Conservation (phyloP, 2,329 filamentous ascomycete genomes). For the Aphanocladium album region DNA sequence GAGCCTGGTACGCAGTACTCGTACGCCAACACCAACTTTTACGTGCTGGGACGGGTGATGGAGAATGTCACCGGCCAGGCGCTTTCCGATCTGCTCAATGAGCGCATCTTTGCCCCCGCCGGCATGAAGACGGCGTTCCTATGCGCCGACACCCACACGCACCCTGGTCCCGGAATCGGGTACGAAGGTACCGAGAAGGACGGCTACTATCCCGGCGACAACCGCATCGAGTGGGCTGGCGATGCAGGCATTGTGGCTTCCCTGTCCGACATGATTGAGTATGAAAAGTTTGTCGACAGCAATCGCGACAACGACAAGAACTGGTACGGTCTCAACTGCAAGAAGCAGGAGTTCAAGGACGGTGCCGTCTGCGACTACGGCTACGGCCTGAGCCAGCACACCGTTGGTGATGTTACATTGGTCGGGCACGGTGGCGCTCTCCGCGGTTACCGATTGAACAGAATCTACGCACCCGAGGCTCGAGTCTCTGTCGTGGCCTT, state of each 20-base stretch:
- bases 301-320: conserved; percentile 26
- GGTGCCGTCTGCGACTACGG: conserved; percentile 32
- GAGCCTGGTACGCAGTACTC: conserved; percentile 36
- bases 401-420: conserved; percentile 22
- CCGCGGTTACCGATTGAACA: conserved; percentile 33
- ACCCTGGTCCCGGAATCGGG: conserved; percentile 37
- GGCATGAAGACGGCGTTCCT: conserved; percentile 37
- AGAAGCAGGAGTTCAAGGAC: conserved; percentile 25
- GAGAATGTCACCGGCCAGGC: conserved; percentile 32
- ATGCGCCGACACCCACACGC: conserved; percentile 30
- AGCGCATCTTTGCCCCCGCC: conserved; percentile 35
- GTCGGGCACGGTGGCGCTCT: conserved; percentile 38
- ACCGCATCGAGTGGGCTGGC: conserved; percentile 41
- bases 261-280: conserved; percentile 41
- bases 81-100: conserved; percentile 29
- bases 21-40: conserved; percentile 41
- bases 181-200: conserved; percentile 36
- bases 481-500: conserved; percentile 34
- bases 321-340: conserved; percentile 24
- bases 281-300: conserved; percentile 35
- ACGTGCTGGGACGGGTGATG: conserved; percentile 31
- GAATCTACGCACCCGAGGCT: conserved; percentile 29
- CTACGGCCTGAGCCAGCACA: conserved; percentile 28
- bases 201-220: conserved; percentile 32
- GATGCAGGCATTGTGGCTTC: conserved; percentile 40